phyloP scores from a whole-genome alignment of 2,329 filamentous ascomycete genomes.

The Calonectria pseudoturangicola region DNA sequence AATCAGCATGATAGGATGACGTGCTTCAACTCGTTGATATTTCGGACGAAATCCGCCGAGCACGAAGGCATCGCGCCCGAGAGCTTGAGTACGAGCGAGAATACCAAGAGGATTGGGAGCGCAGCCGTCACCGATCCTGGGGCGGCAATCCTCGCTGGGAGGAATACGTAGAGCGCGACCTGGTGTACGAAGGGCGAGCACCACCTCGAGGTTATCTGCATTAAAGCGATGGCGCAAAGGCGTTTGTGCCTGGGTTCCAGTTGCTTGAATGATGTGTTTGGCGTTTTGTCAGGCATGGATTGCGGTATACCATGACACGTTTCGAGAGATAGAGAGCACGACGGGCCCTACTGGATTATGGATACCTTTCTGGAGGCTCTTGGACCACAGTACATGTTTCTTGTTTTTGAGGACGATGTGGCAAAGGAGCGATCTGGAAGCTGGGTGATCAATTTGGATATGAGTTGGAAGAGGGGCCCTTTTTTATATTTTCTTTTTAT shows the following conservation, averaged over 20 bases:
- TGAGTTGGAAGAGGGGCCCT: background rate
- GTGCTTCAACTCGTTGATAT: conserved; percentile 88
- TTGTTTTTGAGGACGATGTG: conserved; percentile 19
- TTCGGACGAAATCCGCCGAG: conserved; percentile 86
- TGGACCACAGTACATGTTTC: conserved; percentile 35
- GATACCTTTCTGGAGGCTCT: conserved; percentile 28
- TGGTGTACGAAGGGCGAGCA: conserved; percentile 74
- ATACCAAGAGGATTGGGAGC: conserved; percentile 71
- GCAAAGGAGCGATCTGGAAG: conserved; percentile 24
- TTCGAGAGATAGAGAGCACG: conserved; percentile 30
- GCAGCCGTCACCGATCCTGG: conserved; percentile 61
- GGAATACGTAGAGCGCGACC: conserved; percentile 81
- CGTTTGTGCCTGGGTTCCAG: conserved; percentile 16
- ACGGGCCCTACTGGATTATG: conserved; percentile 25
- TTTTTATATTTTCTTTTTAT: background rate
- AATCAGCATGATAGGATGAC: conserved; percentile 79
- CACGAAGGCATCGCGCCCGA: conserved; percentile 70
- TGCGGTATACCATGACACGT: conserved; percentile 29
- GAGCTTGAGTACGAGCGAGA: conserved; percentile 77
- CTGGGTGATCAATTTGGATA: conserved; percentile 30
- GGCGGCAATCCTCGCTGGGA: conserved; percentile 66
- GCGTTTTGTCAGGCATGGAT: conserved; percentile 34
- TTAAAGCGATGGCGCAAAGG: conserved; percentile 40
- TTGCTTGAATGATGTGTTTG: conserved; percentile 32
- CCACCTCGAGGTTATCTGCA: conserved; percentile 55